A percentile compares a stretch with the other conserved stretches of the same genome.
phyloP scores from a whole-genome alignment of 2,329 filamentous ascomycete species.

The Neocatenulostroma microsporum region DNA sequence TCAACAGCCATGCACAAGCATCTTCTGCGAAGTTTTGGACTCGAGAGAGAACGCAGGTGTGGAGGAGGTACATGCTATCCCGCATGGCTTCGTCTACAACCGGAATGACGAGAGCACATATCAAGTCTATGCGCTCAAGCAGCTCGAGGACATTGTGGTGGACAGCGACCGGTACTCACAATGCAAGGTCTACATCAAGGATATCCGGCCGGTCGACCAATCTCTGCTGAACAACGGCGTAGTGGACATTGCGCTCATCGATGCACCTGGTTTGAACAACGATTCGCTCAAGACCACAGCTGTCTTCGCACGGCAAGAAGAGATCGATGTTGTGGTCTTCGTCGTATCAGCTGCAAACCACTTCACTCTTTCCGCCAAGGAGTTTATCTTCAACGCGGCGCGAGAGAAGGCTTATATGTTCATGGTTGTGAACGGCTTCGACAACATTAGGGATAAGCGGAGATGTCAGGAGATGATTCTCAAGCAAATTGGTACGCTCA shows the following conservation, averaged over 20 bases:
- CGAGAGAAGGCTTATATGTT: constrained; percentile 98
- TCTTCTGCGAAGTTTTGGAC: constrained; percentile 96
- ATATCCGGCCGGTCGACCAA: constrained; percentile 80
- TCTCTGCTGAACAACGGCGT: constrained; percentile 95
- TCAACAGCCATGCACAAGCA: constrained; percentile 94
- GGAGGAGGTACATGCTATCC: constrained; percentile 93
- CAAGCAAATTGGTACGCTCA: constrained; percentile 80
- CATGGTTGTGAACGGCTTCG: constrained; percentile 96
- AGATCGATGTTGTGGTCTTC: constrained; percentile 98
- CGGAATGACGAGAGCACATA: constrained; percentile 91
- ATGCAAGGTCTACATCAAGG: constrained; percentile 95
- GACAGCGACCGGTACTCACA: constrained; percentile 85
- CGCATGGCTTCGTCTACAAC: constrained; percentile 70
- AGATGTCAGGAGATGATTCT: constrained; percentile 88
- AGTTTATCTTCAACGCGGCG: constrained; percentile 93
- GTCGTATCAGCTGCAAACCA: constrained; percentile 97
- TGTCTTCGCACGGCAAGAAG: constrained; percentile 92
- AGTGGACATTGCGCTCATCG: constrained; percentile 94
- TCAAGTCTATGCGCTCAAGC: constrained; percentile 68
- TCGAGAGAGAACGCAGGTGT: constrained; percentile 81
- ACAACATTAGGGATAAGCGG: constrained; percentile 85
- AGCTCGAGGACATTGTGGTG: constrained; percentile 81
- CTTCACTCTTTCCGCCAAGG: constrained; percentile 94
- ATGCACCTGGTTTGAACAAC: constrained; percentile 89
- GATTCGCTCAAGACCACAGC: constrained; percentile 97